A percentile compares a stretch with the other conserved stretches of the same genome.
These are phyloP conservation scores for Chrysanthemum lavandulifolium DNA, from an alignment of 129 eudicot genomes.

Conservation along the genomic window DNA sequence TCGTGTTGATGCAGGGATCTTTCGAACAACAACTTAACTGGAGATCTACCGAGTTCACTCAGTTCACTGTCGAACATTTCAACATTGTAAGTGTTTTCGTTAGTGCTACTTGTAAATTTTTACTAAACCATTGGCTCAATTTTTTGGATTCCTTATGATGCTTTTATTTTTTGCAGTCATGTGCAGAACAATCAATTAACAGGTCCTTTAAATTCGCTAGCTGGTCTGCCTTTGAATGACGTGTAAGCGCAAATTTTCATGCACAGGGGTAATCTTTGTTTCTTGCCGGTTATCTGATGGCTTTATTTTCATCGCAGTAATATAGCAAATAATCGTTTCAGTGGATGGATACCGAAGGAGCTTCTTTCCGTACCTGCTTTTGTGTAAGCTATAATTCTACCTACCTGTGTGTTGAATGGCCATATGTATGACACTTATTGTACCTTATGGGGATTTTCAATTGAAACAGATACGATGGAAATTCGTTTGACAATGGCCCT, in stretches of 20 bases:
- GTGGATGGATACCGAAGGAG: slow-evolving; percentile 92
- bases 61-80: slow-evolving; percentile 68
- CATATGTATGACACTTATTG: background rate
- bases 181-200: slow-evolving; percentile 87
- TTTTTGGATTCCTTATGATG: slow-evolving; percentile 18
- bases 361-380: slow-evolving; percentile 71
- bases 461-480: slow-evolving; percentile 73
- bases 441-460: background rate
- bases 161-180: slow-evolving; percentile 52
- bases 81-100: slow-evolving; percentile 56
- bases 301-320: slow-evolving; percentile 48
- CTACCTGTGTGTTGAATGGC: background rate
- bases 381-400: slow-evolving; percentile 44
- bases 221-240: slow-evolving; percentile 69
- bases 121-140: background rate
- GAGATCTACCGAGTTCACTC: slow-evolving; percentile 87
- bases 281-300: slow-evolving; percentile 12
- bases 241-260: slow-evolving; percentile 58
- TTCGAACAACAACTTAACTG: slow-evolving; percentile 74
- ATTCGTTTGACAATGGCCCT: slow-evolving; percentile 84
- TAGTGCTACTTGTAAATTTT: background rate
- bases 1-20: slow-evolving; percentile 66
- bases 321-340: slow-evolving; percentile 83
- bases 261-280: background rate
- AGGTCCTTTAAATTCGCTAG: slow-evolving; percentile 63